Evolutionary conservation across 1,139 yeast genomes (phyloP).

Genomic region (Meyerozyma athensensis): DNA sequence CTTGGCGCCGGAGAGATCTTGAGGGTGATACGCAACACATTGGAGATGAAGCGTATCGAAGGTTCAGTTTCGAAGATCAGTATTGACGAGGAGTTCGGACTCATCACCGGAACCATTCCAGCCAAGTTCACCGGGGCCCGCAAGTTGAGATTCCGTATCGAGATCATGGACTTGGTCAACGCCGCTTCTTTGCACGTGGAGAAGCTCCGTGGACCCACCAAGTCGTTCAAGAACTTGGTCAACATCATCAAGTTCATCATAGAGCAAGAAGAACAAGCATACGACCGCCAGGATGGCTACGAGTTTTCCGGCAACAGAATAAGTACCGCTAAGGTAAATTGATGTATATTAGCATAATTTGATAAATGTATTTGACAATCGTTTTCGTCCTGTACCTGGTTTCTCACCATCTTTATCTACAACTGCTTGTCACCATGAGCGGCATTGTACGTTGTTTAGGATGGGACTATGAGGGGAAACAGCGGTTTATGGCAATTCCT

Average conservation of each 20-base stretch:
- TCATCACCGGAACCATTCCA: slow-evolving; percentile 45
- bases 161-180: slow-evolving; percentile 34
- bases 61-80: slow-evolving; percentile 43
- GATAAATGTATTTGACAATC: neutral
- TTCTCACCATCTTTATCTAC: neutral
- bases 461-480: slow-evolving; percentile 5
- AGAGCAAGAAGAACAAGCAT: slow-evolving; percentile 31
- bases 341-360: slow-evolving; percentile 1
- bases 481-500: slow-evolving; percentile 9
- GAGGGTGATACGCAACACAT: slow-evolving; percentile 33
- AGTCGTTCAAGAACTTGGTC: slow-evolving; percentile 54
- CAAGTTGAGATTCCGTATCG: slow-evolving; percentile 45
- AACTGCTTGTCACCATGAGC: neutral
- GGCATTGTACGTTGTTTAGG: neutral
- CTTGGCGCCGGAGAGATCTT: slow-evolving; percentile 28
- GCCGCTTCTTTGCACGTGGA: slow-evolving; percentile 50
- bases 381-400: neutral
- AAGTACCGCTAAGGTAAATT: neutral
- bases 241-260: slow-evolving; percentile 42
- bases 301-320: slow-evolving; percentile 14
- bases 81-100: slow-evolving; percentile 40
- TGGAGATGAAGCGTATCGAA: slow-evolving; percentile 47
- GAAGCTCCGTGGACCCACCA: slow-evolving; percentile 64
- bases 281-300: slow-evolving; percentile 14
- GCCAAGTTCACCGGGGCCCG: slow-evolving; percentile 45